Evolutionary conservation across 2,329 filamentous ascomycete genomes (phyloP), one percentile per base, ranked within the genome.

Genomic region (Aspergillus flavus): DNA sequence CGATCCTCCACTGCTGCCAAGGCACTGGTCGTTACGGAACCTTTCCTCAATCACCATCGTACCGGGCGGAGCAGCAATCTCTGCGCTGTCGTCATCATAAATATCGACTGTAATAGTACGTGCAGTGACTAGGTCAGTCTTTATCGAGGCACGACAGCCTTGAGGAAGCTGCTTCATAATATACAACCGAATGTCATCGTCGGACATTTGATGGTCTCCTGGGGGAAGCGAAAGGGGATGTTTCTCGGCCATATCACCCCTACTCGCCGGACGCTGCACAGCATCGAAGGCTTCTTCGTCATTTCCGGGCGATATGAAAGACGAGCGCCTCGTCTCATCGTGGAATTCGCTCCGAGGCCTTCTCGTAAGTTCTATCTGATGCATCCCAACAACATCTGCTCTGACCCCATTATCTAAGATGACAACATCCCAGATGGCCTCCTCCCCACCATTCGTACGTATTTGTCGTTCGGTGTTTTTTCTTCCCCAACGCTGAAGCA

Each of bases 251-350:
- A 64, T 39, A 61, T 76, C 73, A 34, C 66, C 56, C 12, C 66
- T 61, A 57, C 69, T 71, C 26, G 68, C 60, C 9, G 74, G 75
- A 61, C 78, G 71, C 65, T 77, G 77, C 21, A 81, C 65, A 11
- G 78, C 77, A 65, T 78, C 75, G 56, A 82, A 79, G 5, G 64
- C 59, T 28, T 76, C 75, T 50, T 81, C 75, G 12, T 74, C 73
- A 14, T 71, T 72, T 5, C 74, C 73, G 6, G 79, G 74, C 52
- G 76, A 74, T 56, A 80, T 68, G 58, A 82, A 82, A 11, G 82
- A 83, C 86, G 88, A 65, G 78, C 83, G 72, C 80, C 86, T 56
- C 86, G 82, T 52, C 77, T 80, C 48, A 73, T 75, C 68, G 19
- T 80, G 77, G 2, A 81, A 71, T 28, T 82, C 81, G 39, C 85